Base-by-base conservation (phyloP, 176 grass and related monocot species). In the Zea mays region DNA sequence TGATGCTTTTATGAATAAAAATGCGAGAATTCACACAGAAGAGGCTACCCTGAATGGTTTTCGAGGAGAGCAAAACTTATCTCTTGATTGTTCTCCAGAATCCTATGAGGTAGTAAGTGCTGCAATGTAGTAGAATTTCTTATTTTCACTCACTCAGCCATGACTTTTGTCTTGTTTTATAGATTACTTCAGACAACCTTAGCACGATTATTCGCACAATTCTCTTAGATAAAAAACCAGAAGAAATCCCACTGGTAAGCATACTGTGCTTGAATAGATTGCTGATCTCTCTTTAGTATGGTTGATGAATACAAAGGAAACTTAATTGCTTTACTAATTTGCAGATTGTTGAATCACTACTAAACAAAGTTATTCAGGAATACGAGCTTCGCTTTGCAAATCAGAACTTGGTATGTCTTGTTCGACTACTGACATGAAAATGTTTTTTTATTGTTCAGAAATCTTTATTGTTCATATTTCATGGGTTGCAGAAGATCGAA, bases 281-380 rank as follows among this genome's bases (percentile, higher is more conserved):
- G 4, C 4, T 27, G 7, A 33, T 52, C 27, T 4, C 74, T 41
- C 71, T 85, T 52, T 1, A 69, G 19, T 63, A 2, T 73, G 40
- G 21, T 58, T 74, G 21, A 45, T 87, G 12, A 16, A 65, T 16
- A 79, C 49, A 20, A 63, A 78, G 20, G n/a, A 62, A 84, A n/a
- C n/a, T n/a, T n/a, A 73, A 33, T 15, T 74, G 72, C 60, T 38
- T 85, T 62, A 1, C 37, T 75, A 51, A 41, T 84, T 78, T 90
- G 73, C 80, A 98, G 91, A 72, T 98, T 80, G 85, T 98, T 20
- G 95, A 91, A 51, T 90, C 89, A 57, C 71, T 98, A 62, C 65
- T 98, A 74, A 83, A 47, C 73, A 98, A 92, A 84, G 81, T 98
- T 80, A 84, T 92, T 77, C 82, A 90, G 80, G 95, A 90, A 88